Evolutionary conservation across 1,139 yeast genomes (phyloP).

Genomic region (Zygoascus hellenicus): DNA sequence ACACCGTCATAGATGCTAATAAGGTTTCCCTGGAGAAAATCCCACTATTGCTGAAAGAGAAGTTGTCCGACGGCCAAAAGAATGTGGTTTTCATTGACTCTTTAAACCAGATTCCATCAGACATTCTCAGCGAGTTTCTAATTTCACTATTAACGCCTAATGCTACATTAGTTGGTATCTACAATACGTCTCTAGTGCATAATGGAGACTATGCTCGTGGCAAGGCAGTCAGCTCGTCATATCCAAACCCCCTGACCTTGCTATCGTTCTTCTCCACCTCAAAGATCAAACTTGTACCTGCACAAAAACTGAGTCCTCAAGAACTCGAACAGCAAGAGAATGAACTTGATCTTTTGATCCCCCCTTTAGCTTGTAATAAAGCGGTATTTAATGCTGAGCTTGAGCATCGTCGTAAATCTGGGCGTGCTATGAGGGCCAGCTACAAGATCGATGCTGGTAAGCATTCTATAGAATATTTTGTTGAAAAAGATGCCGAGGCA

Average conservation of each 20-base stretch:
- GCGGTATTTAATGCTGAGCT: conserved; percentile 45
- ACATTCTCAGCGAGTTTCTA: conserved; percentile 48
- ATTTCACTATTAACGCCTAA: conserved; percentile 50
- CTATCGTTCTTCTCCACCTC: conserved; percentile 67
- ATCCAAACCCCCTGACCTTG: conserved; percentile 51
- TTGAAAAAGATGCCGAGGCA: conserved; percentile 31
- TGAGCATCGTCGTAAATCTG: conserved; percentile 74
- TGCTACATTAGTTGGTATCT: conserved; percentile 52
- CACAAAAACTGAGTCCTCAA: conserved; percentile 18
- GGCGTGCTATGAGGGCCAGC: conserved; percentile 59
- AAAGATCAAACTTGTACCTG: conserved; percentile 54
- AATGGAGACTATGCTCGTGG: conserved; percentile 9
- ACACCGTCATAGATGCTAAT: conserved; percentile 46
- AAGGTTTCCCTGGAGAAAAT: conserved; percentile 14
- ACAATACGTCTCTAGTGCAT: conserved; percentile 37
- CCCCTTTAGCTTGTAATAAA: conserved; percentile 51
- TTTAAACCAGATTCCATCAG: conserved; percentile 51
- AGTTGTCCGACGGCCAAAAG: conserved; percentile 10
- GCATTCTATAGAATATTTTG: conserved; percentile 47
- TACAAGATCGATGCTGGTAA: conserved; percentile 47
- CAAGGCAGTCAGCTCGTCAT: conserved; percentile 20
- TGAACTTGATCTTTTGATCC: conserved; percentile 38
- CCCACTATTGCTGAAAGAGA: neutral
- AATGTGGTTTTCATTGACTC: conserved; percentile 55
- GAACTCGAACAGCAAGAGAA: conserved; percentile 50